A percentile compares a stretch with the other conserved stretches of the same genome.
These are phyloP conservation scores for Alternaria postmessia DNA, from an alignment of 2,329 filamentous ascomycete genomes.

Conservation along the genomic window DNA sequence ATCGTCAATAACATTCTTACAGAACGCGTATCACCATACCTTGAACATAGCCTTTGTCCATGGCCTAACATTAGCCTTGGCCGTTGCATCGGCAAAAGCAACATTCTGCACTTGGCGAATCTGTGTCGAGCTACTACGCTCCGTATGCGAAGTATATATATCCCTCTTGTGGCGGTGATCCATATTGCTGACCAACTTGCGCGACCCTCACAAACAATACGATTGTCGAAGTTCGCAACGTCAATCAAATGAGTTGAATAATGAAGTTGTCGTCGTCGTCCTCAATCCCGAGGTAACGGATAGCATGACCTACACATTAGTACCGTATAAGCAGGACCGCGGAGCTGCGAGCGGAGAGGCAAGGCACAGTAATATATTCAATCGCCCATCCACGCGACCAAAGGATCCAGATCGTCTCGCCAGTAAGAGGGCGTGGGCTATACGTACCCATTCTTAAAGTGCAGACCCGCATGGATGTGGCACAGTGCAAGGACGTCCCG, in stretches of 20 bases:
- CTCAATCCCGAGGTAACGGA: slow-evolving; percentile 9
- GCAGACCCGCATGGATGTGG: slow-evolving; percentile 10
- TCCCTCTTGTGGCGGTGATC: slow-evolving; percentile 22
- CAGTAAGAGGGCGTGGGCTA: slow-evolving; percentile 2
- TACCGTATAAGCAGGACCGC: slow-evolving; percentile 5
- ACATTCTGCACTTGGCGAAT: slow-evolving; percentile 52
- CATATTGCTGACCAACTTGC: slow-evolving; percentile 13
- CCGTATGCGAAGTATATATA: slow-evolving; percentile 25
- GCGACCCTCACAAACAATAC: background rate
- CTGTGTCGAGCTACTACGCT: slow-evolving; percentile 32
- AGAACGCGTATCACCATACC: slow-evolving; percentile 33
- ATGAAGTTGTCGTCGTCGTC: slow-evolving; percentile 1
- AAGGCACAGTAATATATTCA: slow-evolving; percentile 18
- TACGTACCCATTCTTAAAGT: slow-evolving; percentile 8
- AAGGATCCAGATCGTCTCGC: slow-evolving; percentile 3
- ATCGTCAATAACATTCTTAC: background rate
- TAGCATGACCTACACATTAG: slow-evolving; percentile 6
- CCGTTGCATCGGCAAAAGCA: slow-evolving; percentile 55
- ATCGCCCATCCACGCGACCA: slow-evolving; percentile 12
- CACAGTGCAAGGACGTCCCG: slow-evolving; percentile 12
- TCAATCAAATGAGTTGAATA: slow-evolving; percentile 1
- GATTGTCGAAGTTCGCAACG: background rate
- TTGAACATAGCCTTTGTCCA: slow-evolving; percentile 57
- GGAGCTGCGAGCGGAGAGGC: background rate
- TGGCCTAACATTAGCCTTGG: slow-evolving; percentile 55